Evolutionary conservation across 805 yeast genomes (phyloP).

Genomic region (Barnettozyma salicaria): DNA sequence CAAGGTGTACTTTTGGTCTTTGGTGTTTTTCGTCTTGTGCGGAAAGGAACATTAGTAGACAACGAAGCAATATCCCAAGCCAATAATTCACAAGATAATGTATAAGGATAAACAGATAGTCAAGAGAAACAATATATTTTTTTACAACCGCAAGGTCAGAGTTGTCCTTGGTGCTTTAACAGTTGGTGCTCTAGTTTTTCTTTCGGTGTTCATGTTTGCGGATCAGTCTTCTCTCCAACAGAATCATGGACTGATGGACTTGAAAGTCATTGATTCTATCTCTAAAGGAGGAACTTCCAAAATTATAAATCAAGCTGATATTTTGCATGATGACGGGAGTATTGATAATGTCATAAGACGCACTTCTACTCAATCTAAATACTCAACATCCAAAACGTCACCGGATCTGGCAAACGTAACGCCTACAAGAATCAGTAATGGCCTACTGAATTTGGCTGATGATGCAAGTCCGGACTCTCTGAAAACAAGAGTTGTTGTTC

Average conservation of each 20-base stretch:
- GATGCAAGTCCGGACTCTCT: not conserved
- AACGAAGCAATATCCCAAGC: too few relatives aligned
- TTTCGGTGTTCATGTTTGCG: too few relatives aligned
- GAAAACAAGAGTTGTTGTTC: conserved; percentile 9
- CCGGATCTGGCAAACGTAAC: not conserved
- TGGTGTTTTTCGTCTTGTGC: too few relatives aligned
- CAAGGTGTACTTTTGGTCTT: too few relatives aligned
- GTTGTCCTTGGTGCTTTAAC: too few relatives aligned
- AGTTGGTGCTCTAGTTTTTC: too few relatives aligned
- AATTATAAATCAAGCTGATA: conserved; percentile 2
- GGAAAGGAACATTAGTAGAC: too few relatives aligned
- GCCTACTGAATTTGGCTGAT: not conserved
- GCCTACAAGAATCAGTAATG: conserved; percentile 1
- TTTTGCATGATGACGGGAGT: not conserved
- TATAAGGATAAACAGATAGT: too few relatives aligned
- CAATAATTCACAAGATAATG: too few relatives aligned
- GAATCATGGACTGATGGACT: conserved; percentile 16
- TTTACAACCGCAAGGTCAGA: too few relatives aligned
- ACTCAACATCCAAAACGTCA: not conserved
- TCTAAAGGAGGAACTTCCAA: not conserved
- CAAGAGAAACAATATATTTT: too few relatives aligned
- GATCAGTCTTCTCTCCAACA: too few relatives aligned
- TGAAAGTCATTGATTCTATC: conserved; percentile 17
- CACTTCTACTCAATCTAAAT: not conserved
- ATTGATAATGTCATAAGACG: conserved; percentile 4